Evolutionary conservation across 495 filamentous ascomycete genomes (phyloP).

Genomic region (Aspergillus affinis): DNA sequence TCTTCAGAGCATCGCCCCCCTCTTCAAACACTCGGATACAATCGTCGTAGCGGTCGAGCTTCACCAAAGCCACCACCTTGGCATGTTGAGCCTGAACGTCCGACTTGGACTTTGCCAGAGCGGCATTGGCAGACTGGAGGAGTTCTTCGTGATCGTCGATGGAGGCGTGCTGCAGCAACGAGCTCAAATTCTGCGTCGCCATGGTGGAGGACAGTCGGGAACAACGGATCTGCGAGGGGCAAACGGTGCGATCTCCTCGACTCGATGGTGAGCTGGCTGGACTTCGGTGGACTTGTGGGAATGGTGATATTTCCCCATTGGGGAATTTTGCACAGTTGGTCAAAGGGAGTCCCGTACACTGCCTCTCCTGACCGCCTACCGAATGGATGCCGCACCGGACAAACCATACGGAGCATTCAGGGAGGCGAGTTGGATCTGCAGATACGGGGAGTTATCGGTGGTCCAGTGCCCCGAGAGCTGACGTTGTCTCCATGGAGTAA

Average conservation of each 20-base stretch:
- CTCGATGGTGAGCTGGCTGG: slow-evolving; percentile 10
- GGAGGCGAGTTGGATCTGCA: too few relatives aligned
- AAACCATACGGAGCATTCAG: too few relatives aligned
- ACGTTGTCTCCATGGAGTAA: too few relatives aligned
- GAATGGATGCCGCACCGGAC: too few relatives aligned
- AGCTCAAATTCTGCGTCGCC: slow-evolving; percentile 52
- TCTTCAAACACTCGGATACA: slow-evolving; percentile 74
- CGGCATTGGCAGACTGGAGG: slow-evolving; percentile 67
- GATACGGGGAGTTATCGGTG: too few relatives aligned
- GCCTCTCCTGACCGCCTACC: background rate
- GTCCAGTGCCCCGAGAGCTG: too few relatives aligned
- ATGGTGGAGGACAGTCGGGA: slow-evolving; percentile 25
- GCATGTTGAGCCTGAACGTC: slow-evolving; percentile 71
- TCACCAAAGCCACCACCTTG: slow-evolving; percentile 81
- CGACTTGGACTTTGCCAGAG: slow-evolving; percentile 60
- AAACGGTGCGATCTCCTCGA: background rate
- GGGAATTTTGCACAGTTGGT: slow-evolving; percentile 20
- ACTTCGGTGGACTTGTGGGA: slow-evolving; percentile 16
- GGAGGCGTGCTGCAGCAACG: slow-evolving; percentile 54
- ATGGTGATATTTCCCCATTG: slow-evolving; percentile 25
- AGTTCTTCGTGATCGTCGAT: slow-evolving; percentile 77
- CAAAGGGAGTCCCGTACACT: slow-evolving; percentile 12
- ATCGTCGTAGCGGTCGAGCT: slow-evolving; percentile 92
- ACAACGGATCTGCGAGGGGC: background rate
- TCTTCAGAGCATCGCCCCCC: slow-evolving; percentile 65